Base-by-base conservation (phyloP, 768 basidiomycete species). In the Tricholoma bakamatsutake region DNA sequence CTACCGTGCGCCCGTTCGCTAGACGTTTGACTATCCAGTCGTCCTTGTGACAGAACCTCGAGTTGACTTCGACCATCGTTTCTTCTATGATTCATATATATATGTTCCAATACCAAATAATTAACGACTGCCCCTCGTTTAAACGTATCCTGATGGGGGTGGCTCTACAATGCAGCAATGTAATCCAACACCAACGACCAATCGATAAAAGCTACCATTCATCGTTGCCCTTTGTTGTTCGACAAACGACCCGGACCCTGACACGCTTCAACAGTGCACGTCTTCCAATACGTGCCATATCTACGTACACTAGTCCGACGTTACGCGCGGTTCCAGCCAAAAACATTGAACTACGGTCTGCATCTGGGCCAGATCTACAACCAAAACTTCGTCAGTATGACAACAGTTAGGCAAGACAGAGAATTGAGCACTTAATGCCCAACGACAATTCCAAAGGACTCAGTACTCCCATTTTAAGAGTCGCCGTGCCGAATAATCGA, bases 291-390 rank as follows among this genome's bases (percentile, higher is more conserved):
- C 88, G 88, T 1, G 77, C 70, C 74, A 87, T 77, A 66, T 91
- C 89, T 39, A 91, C 78, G 68, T 90, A 92, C 18, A 92, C 85
- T 35, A 90, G 73, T 3, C 79, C 84, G 11, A 88, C 81, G 68
- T 91, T 90, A 57, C 80, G 74, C 33, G 84, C 85, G 0, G 84
- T 82, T 7, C 82, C 84, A 5, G 85, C 80, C 55, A 85, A 71
- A 52, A 87, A 69, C 49, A 77, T 67, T 1, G 84, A 81, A 17
- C 77, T 81, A 45, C 83, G 74, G 9, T 76, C 85, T 6, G 83
- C 85, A 50, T 86, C 82, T 0, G 78, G 65, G 2, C 88, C 89
- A 63, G 85, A 88, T 59, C 79, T 80, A 35, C 15, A 49, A 10
- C 34, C 35, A 27, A 58, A 55, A 33, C 15, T 54, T 17, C 37